Percentiles rank a stretch among this genome's conserved stretches.
Evolutionary conservation across 306 rosid genomes (phyloP).

Genomic region (Vigna hirtella): DNA sequence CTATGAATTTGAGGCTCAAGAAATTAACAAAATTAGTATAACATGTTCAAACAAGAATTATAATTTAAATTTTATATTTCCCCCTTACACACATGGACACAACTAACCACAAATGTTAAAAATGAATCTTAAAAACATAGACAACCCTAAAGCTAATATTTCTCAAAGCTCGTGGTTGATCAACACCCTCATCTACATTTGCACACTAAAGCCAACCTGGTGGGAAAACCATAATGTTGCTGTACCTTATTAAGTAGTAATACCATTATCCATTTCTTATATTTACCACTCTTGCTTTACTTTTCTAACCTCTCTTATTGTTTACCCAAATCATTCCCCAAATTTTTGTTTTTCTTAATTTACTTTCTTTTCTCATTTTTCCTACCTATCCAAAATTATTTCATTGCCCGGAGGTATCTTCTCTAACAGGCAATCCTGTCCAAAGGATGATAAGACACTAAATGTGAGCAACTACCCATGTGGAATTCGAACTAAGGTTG

Average conservation of each 20-base stretch:
- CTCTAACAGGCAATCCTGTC: neutral
- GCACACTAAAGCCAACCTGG: neutral
- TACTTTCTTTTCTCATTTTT: neutral
- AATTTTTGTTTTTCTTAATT: neutral
- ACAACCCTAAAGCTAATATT: constrained; percentile 1
- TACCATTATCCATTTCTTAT: neutral
- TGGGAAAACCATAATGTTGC: too few relatives aligned
- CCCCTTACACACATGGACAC: neutral
- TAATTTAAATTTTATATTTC: constrained; percentile 11
- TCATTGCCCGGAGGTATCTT: neutral
- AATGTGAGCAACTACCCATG: neutral
- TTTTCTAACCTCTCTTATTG: neutral
- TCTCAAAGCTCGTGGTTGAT: neutral
- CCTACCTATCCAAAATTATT: neutral
- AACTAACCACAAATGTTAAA: constrained; percentile 7
- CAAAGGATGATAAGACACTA: neutral
- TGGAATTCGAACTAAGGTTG: neutral
- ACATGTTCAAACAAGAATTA: constrained; percentile 1
- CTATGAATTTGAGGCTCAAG: constrained; percentile 27
- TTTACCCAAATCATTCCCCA: constrained; percentile 9
- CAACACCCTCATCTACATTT: neutral
- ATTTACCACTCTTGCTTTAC: neutral
- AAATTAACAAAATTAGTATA: neutral
- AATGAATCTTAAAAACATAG: neutral
- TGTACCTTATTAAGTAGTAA: neutral